Evolutionary conservation across 1,284 basidiomycete species (phyloP), one percentile per base, ranked within the genome.

Genomic region (Sporisorium exsertum): DNA sequence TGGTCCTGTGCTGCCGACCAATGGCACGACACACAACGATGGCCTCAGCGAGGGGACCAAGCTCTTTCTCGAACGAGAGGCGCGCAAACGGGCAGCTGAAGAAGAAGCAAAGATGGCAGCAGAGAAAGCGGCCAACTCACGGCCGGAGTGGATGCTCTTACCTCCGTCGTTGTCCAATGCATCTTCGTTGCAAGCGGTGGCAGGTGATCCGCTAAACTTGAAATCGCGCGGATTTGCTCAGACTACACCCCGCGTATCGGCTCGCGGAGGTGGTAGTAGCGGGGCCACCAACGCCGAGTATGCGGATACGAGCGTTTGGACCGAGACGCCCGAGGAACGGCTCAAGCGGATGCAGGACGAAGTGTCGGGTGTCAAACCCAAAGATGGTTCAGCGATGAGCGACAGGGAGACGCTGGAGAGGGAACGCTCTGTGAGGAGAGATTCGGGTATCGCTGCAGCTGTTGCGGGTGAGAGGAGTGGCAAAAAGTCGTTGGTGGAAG

Each of bases 151-250:
- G 78, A 79, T 79, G 78, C 72, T 79, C 3, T 32, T 70, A 8
- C 75, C 75, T 12, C 78, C 78, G 3, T 69, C 71, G 33, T 26
- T 69, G 6, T 59, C 62, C 15, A 67, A 72, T 49, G 27, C 63
- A 1, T 68, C 78, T 2, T 73, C 74, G 37, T 57, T 75, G 29
- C 64, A 64, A 12, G 51, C 66, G 2, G 58, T 73, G 3, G 65
- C 66, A 1, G 70, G 64, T 0, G 74, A 76, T 46, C 80, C 80
- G 29, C 51, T 78, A 5, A 69, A 69, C 16, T 59, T 80, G n/a
- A 74, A 72, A 24, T 74, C 80, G 40, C 61, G 81, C 24, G 80
- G 80, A 5, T 83, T 83, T 50, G 72, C 73, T n/a, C 79, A 83
- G 50, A 61, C 63, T 5, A 62, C 70, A 3, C 65, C 68, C 5